Conservation (phyloP, 371 early-diverging fungal genomes). For the Apophysomyces trapeziformis region DNA sequence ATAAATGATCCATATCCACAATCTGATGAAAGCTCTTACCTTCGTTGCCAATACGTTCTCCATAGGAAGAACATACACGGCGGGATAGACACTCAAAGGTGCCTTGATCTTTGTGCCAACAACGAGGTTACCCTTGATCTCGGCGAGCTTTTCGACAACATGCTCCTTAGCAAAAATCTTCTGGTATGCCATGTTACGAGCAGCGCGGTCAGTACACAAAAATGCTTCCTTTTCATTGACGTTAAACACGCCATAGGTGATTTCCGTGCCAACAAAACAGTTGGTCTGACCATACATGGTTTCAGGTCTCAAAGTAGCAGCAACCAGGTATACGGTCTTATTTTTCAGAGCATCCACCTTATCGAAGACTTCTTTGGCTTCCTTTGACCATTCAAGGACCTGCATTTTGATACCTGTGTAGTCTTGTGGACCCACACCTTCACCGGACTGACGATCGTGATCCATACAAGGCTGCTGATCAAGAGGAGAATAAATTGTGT, state of each 20-base stretch:
- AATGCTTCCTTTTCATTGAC: slow-evolving; percentile 81
- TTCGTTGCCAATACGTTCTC: slow-evolving; percentile 93
- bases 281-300: slow-evolving; percentile 99
- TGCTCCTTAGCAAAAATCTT: slow-evolving; percentile 75
- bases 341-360: slow-evolving; percentile 66
- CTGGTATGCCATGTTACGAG: slow-evolving; percentile 97
- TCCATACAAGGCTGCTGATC: slow-evolving; percentile 99
- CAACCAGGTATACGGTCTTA: slow-evolving; percentile 88
- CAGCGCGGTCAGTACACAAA: slow-evolving; percentile 92
- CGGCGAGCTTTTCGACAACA: slow-evolving; percentile 70
- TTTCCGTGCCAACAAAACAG: slow-evolving; percentile 93
- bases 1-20: background rate
- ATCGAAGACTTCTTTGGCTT: slow-evolving; percentile 55
- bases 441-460: slow-evolving; percentile 99
- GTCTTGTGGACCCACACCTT: slow-evolving; percentile 97
- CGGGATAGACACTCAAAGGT: slow-evolving; percentile 78
- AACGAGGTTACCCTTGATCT: slow-evolving; percentile 80
- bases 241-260: slow-evolving; percentile 89
- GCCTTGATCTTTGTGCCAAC: slow-evolving; percentile 92
- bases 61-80: slow-evolving; percentile 96
- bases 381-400: slow-evolving; percentile 73
- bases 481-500: slow-evolving; percentile 97
- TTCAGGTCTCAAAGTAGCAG: slow-evolving; percentile 97
- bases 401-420: slow-evolving; percentile 94
- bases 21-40: slow-evolving; percentile 11